Evolutionary conservation across 306 rosid species (phyloP).

Genomic region (Malus domestica): DNA sequence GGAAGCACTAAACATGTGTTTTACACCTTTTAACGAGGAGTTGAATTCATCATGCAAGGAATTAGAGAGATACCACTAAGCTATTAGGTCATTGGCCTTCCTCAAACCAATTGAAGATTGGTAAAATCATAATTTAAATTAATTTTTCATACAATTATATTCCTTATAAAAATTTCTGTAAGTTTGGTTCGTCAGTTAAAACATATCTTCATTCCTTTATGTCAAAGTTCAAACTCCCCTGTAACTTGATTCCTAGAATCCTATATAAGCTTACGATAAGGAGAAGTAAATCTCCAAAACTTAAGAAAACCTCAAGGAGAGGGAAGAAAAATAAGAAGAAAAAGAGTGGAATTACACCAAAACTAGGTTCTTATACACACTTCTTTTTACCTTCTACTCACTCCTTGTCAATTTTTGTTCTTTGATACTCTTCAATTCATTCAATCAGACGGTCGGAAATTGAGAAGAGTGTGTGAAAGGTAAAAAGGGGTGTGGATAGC

Average conservation of each 20-base stretch:
- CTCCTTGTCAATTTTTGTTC: too few species aligned
- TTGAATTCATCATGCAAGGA: neutral
- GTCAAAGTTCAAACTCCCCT: neutral
- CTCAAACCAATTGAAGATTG: neutral
- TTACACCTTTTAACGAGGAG: neutral
- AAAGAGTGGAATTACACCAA: neutral
- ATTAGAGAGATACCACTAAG: neutral
- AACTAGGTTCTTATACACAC: neutral
- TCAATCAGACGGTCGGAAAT: too few species aligned
- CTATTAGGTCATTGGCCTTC: neutral
- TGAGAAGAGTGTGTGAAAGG: too few species aligned
- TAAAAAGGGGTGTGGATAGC: too few species aligned
- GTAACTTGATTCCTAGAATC: too few species aligned
- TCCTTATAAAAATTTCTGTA: too few species aligned
- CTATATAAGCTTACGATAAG: too few species aligned
- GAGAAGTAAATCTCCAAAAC: neutral
- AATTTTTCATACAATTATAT: neutral
- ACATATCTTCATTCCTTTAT: neutral
- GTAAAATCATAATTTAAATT: neutral
- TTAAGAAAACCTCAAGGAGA: too few species aligned
- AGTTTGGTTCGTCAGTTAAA: too few species aligned
- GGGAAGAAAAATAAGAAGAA: too few species aligned
- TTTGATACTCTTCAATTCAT: too few species aligned
- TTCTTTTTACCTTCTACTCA: too few species aligned
- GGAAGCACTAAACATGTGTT: neutral